Conservation (phyloP, 106 monocot genomes). For the Xerophyta viscosa region DNA sequence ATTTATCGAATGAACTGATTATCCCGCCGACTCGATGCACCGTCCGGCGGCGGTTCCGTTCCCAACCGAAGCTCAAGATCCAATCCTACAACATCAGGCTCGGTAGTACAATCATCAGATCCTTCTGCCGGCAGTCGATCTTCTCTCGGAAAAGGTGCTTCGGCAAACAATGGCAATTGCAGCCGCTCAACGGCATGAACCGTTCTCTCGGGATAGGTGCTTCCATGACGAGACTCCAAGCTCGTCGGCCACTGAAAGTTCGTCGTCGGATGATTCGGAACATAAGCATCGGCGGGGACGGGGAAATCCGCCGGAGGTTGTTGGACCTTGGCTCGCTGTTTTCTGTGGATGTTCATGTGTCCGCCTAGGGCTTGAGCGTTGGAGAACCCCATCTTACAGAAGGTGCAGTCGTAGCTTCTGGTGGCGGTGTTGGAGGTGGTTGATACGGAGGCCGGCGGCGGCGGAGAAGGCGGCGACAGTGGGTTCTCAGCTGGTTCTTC, state of each 20-base stretch:
- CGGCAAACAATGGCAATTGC: neutral
- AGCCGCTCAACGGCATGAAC: neutral
- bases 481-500: too few relatives aligned
- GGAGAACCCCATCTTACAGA: slow-evolving; percentile 31
- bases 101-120: neutral
- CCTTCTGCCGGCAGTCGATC: neutral
- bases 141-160: neutral
- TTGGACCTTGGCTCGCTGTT: slow-evolving; percentile 2
- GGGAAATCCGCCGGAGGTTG: too few relatives aligned
- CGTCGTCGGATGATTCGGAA: too few relatives aligned
- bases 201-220: neutral
- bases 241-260: too few relatives aligned
- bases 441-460: too few relatives aligned
- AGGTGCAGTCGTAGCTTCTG: slow-evolving; percentile 23
- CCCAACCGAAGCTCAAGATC: slow-evolving; percentile 29
- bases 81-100: neutral
- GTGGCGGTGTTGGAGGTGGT: too few relatives aligned
- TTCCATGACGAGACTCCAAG: too few relatives aligned
- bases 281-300: neutral
- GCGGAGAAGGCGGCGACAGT: too few relatives aligned
- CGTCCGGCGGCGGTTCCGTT: neutral
- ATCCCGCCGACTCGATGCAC: neutral
- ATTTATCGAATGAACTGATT: neutral
- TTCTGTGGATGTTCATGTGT: slow-evolving; percentile 35
- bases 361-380: slow-evolving; percentile 32